Percentiles rank a stretch among this genome's conserved stretches.
phyloP scores from a whole-genome alignment of 2,329 filamentous ascomycete genomes.

The Ophiostoma himal-ulmi region DNA sequence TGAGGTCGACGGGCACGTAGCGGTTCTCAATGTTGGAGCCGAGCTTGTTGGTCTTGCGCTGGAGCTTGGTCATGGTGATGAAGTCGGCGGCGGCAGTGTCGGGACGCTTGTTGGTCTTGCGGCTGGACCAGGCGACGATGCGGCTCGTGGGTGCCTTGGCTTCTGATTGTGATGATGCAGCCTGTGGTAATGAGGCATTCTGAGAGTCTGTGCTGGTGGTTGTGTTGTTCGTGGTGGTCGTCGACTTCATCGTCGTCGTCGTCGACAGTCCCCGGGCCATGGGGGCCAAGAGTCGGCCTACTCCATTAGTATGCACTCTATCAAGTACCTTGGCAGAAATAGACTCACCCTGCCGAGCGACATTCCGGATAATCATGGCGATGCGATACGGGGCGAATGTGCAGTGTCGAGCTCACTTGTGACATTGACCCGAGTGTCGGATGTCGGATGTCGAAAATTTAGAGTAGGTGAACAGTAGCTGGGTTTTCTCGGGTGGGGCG shows the following conservation, averaged over 20 bases:
- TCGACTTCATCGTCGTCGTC: constrained; percentile 27
- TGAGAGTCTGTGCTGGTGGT: constrained; percentile 11
- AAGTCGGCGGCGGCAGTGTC: constrained; percentile 35
- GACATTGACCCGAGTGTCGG: background rate
- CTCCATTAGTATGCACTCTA: constrained; percentile 32
- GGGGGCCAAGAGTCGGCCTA: constrained; percentile 32
- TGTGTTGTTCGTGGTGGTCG: constrained; percentile 1
- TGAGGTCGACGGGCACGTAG: constrained; percentile 61
- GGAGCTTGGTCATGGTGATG: constrained; percentile 38
- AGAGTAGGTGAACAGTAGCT: constrained; percentile 4
- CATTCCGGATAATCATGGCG: constrained; percentile 53
- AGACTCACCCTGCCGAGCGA: constrained; percentile 49
- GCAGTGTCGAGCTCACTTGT: background rate
- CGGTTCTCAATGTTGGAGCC: constrained; percentile 47
- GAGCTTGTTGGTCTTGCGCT: constrained; percentile 42
- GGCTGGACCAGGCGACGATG: constrained; percentile 6
- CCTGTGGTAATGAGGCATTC: background rate
- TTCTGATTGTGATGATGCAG: background rate
- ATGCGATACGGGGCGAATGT: constrained; percentile 22
- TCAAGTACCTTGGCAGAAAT: background rate
- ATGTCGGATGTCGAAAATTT: background rate
- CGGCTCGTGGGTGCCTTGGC: background rate
- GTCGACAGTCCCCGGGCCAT: constrained; percentile 27
- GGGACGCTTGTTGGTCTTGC: constrained; percentile 15
- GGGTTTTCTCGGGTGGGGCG: constrained; percentile 9